These are phyloP conservation scores for Patellaria atrata DNA, from an alignment of 495 filamentous ascomycete species.

Conservation along the genomic window DNA sequence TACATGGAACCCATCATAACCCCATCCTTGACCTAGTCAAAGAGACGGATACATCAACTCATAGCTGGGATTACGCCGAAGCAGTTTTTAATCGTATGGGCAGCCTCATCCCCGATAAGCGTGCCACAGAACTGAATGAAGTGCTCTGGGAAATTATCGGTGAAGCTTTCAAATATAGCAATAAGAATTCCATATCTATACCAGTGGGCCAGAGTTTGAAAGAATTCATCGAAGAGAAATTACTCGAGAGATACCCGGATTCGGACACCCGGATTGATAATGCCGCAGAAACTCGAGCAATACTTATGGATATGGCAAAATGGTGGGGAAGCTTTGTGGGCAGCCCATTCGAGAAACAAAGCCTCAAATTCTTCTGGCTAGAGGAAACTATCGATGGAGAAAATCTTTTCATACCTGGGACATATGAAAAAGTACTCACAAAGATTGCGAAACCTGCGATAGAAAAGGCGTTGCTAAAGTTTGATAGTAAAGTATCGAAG, in stretches of 20 bases:
- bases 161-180: conserved; percentile 68
- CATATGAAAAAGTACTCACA: conserved; percentile 63
- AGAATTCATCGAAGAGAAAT: conserved; percentile 59
- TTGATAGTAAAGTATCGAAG: conserved; percentile 40
- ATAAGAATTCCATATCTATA: conserved; percentile 48
- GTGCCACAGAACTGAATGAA: conserved; percentile 40
- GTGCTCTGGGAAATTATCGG: conserved; percentile 68
- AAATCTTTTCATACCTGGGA: conserved; percentile 78
- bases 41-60: conserved; percentile 45
- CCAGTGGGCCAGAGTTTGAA: conserved; percentile 50
- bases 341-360: conserved; percentile 59
- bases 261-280: conserved; percentile 32
- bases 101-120: conserved; percentile 34
- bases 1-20: conserved; percentile 75
- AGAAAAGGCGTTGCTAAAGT: conserved; percentile 47
- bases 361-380: conserved; percentile 84
- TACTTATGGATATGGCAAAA: conserved; percentile 48
- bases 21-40: conserved; percentile 69
- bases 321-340: conserved; percentile 88
- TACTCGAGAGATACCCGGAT: conserved; percentile 31
- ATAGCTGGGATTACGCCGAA: conserved; percentile 42
- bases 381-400: conserved; percentile 91
- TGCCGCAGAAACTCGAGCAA: conserved; percentile 35
- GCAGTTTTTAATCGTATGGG: conserved; percentile 52
- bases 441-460: conserved; percentile 49